Conservation (phyloP, 805 yeast genomes). For the Scheffersomyces amazonensis region DNA sequence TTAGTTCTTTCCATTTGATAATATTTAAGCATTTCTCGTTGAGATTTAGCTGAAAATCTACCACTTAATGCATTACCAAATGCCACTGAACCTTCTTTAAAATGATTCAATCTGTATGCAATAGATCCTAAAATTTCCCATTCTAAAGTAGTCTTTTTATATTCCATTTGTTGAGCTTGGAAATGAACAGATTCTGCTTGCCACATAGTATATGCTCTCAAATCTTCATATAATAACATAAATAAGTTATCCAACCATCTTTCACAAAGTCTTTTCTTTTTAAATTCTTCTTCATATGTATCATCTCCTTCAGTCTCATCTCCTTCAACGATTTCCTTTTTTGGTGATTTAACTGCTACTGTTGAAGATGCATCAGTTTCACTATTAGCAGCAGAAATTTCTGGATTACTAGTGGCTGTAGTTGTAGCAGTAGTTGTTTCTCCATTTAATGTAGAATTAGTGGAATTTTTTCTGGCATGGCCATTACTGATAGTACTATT, state of each 20-base stretch:
- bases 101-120: constrained; percentile 81
- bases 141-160: constrained; percentile 75
- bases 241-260: constrained; percentile 72
- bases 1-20: constrained; percentile 51
- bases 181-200: constrained; percentile 87
- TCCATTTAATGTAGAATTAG: constrained; percentile 10
- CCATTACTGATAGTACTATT: constrained; percentile 13
- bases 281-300: constrained; percentile 43
- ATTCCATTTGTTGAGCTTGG: constrained; percentile 81
- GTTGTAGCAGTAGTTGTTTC: neutral
- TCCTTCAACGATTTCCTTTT: constrained; percentile 11
- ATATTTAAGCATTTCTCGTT: constrained; percentile 68
- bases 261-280: constrained; percentile 65
- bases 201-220: constrained; percentile 86
- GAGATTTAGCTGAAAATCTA: constrained; percentile 79
- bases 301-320: constrained; percentile 11
- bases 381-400: neutral
- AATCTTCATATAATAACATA: constrained; percentile 68
- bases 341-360: constrained; percentile 35
- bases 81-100: constrained; percentile 84
- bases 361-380: constrained; percentile 33
- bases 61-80: constrained; percentile 67
- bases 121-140: constrained; percentile 92
- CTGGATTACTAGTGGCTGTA: neutral
- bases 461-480: constrained; percentile 10